These are phyloP conservation scores for Steccherinum ochraceum DNA, from an alignment of 768 basidiomycete genomes.

Conservation along the genomic window DNA sequence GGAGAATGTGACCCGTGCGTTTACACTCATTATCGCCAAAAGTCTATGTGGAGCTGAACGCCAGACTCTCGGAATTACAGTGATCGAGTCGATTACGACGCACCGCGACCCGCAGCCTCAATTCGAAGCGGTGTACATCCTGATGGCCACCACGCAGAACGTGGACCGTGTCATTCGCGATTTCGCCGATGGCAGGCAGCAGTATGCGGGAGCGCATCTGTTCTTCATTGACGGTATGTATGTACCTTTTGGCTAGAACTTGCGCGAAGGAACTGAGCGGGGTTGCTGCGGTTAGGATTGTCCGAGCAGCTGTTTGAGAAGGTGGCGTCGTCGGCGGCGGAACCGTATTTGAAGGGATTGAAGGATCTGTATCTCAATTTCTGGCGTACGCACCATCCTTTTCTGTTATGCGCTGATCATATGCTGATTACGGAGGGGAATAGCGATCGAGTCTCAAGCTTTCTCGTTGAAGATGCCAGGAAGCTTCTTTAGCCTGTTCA, in stretches of 20 bases:
- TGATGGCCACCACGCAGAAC: slow-evolving; percentile 94
- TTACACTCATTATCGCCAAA: background rate
- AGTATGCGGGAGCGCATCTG: slow-evolving; percentile 80
- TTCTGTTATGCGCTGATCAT: background rate
- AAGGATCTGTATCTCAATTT: slow-evolving; percentile 92
- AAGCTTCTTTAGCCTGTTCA: slow-evolving; percentile 85
- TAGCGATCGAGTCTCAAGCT: slow-evolving; percentile 81
- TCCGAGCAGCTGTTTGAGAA: slow-evolving; percentile 72
- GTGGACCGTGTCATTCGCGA: slow-evolving; percentile 87
- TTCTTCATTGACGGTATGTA: slow-evolving; percentile 88
- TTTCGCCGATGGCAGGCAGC: slow-evolving; percentile 56
- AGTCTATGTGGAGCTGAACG: background rate
- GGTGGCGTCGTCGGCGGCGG: slow-evolving; percentile 69
- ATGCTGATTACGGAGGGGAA: slow-evolving; percentile 2
- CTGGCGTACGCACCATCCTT: slow-evolving; percentile 55
- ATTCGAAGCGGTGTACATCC: slow-evolving; percentile 88
- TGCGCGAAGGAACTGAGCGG: background rate
- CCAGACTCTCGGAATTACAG: no score
- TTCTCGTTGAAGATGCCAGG: slow-evolving; percentile 77
- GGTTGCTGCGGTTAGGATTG: slow-evolving; percentile 46
- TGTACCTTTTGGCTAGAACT: background rate
- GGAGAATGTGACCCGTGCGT: slow-evolving; percentile 92
- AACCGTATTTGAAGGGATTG: slow-evolving; percentile 67
- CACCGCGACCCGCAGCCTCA: slow-evolving; percentile 76
- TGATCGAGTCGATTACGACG: slow-evolving; percentile 86